Evolutionary conservation across 352 stramenopile species (phyloP).

Genomic region (Phytophthora foliorum): DNA sequence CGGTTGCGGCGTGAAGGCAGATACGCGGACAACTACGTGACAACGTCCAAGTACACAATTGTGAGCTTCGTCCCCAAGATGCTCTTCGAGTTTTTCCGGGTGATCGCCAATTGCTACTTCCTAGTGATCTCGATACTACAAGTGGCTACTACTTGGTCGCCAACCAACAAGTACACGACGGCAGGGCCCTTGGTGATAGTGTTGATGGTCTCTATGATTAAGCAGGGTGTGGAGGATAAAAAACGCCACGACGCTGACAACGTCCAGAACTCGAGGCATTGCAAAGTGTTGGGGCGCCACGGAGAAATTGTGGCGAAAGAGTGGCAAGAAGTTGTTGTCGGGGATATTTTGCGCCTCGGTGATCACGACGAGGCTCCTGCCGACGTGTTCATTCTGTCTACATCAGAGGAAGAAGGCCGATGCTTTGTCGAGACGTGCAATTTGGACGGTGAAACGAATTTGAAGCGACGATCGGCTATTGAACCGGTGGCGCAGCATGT

Average conservation of each 20-base stretch:
- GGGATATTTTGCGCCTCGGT: slow-evolving; percentile 63
- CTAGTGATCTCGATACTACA: slow-evolving; percentile 95
- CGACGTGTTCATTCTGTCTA: slow-evolving; percentile 78
- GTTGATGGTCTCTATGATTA: slow-evolving; percentile 81
- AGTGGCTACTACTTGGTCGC: slow-evolving; percentile 70
- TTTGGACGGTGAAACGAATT: slow-evolving; percentile 95
- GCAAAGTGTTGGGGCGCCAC: slow-evolving; percentile 47
- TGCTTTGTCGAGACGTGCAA: slow-evolving; percentile 96
- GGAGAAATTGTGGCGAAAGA: slow-evolving; percentile 59
- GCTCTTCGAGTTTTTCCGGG: slow-evolving; percentile 95
- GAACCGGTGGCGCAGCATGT: slow-evolving; percentile 64
- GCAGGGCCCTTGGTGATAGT: slow-evolving; percentile 76
- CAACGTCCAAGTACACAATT: slow-evolving; percentile 95
- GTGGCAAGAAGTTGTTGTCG: slow-evolving; percentile 84
- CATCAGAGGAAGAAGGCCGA: slow-evolving; percentile 75
- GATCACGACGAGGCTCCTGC: slow-evolving; percentile 72
- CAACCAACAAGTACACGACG: slow-evolving; percentile 85
- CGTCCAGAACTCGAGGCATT: slow-evolving; percentile 69
- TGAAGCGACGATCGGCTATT: slow-evolving; percentile 86
- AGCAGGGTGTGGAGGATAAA: slow-evolving; percentile 83
- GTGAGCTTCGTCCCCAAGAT: slow-evolving; percentile 95
- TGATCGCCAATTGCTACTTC: slow-evolving; percentile 97
- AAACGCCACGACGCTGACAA: slow-evolving; percentile 79
- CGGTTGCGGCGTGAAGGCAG: slow-evolving; percentile 44
- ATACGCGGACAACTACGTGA: slow-evolving; percentile 82